Conservation (phyloP, 1,284 basidiomycete genomes). For the Ustilago shanxiensis region DNA sequence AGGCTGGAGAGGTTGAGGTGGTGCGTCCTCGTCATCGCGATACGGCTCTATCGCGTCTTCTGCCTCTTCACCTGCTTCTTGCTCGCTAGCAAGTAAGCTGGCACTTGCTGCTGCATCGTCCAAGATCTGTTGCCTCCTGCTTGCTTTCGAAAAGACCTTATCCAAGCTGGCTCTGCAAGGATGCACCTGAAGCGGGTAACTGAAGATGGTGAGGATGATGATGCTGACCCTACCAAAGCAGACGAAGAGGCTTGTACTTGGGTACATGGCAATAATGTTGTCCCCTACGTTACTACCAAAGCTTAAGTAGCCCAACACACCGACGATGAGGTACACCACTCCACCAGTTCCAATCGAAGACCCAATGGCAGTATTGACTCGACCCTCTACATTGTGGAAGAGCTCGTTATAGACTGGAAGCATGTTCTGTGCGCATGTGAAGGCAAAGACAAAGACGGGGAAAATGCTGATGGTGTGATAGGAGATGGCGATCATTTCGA, state of each 20-base stretch:
- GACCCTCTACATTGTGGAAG: slow-evolving; percentile 80
- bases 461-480: slow-evolving; percentile 81
- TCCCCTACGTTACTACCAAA: slow-evolving; percentile 81
- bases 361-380: slow-evolving; percentile 89
- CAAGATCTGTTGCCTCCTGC: slow-evolving; percentile 39
- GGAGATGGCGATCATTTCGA: slow-evolving; percentile 69
- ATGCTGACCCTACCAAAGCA: slow-evolving; percentile 94
- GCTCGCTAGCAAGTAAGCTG: background rate
- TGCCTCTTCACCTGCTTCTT: slow-evolving; percentile 7
- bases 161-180: slow-evolving; percentile 93
- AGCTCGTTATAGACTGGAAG: slow-evolving; percentile 92
- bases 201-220: slow-evolving; percentile 78
- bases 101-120: slow-evolving; percentile 42
- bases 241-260: slow-evolving; percentile 90
- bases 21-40: slow-evolving; percentile 51
- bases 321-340: slow-evolving; percentile 65
- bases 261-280: slow-evolving; percentile 75
- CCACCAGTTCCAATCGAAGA: slow-evolving; percentile 80
- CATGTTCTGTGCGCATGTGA: slow-evolving; percentile 68
- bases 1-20: background rate
- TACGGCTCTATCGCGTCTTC: slow-evolving; percentile 31
- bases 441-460: slow-evolving; percentile 93
- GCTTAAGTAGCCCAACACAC: slow-evolving; percentile 86
- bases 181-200: slow-evolving; percentile 77
- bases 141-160: slow-evolving; percentile 78